A percentile compares a stretch with the other conserved stretches of the same genome.
These are phyloP conservation scores for Zoysia matrella DNA, from an alignment of 202 grass and related monocot species.

Conservation along the genomic window DNA sequence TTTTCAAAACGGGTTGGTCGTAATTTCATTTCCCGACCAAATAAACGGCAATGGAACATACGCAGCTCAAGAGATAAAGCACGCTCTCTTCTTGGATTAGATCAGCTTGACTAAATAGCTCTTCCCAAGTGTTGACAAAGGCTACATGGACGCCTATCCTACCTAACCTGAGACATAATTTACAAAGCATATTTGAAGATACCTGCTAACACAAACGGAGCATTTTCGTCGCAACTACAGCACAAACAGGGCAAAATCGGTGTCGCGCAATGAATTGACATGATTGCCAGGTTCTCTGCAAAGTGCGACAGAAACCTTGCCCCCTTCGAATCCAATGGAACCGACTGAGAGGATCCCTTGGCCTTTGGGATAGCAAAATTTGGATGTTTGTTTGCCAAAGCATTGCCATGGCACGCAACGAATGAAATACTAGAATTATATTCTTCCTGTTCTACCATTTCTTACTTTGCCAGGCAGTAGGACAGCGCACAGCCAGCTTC, in stretches of 20 bases:
- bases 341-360: background rate
- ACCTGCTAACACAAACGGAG: background rate
- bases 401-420: background rate
- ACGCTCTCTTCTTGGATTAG: background rate
- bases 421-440: background rate
- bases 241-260: background rate
- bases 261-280: background rate
- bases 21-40: too few species aligned
- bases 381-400: background rate
- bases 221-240: background rate
- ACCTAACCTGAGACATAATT: slow-evolving; percentile 1
- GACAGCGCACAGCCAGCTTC: background rate
- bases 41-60: too few species aligned
- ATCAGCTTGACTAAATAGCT: background rate
- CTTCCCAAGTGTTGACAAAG: background rate
- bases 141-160: background rate
- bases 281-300: background rate
- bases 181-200: slow-evolving; percentile 9
- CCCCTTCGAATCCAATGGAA: background rate
- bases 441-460: background rate
- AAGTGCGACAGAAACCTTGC: background rate
- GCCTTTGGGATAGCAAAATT: background rate
- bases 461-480: background rate
- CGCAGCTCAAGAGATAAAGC: background rate
- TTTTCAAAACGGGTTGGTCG: too few species aligned